A percentile compares a stretch with the other conserved stretches of the same genome.
Conservation (phyloP, 257 asterid species). For the Solanum corneliomulleri region DNA sequence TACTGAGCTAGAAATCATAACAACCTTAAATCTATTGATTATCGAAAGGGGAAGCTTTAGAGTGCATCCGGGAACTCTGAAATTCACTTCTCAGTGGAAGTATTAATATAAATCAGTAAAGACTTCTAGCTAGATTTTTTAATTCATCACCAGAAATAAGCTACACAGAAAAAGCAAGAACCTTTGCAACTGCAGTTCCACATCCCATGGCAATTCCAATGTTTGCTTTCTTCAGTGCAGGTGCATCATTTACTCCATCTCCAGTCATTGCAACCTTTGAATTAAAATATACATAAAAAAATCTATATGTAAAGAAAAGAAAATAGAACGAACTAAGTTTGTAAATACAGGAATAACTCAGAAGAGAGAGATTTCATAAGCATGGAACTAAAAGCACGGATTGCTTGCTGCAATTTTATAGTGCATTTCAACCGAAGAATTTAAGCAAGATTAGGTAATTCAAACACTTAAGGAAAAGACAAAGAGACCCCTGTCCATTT, state of each 20-base stretch:
- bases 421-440: neutral
- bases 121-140: neutral
- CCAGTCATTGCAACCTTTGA: slow-evolving; percentile 99
- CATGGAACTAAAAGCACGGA: neutral
- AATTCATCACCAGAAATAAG: neutral
- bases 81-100: neutral
- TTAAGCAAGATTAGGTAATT: neutral
- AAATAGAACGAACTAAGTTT: neutral
- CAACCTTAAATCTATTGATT: neutral
- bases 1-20: neutral
- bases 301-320: neutral
- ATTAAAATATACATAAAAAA: slow-evolving; percentile 6
- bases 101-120: neutral
- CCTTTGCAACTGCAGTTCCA: slow-evolving; percentile 99
- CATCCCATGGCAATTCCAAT: slow-evolving; percentile 99
- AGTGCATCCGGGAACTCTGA: neutral
- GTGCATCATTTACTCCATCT: slow-evolving; percentile 99
- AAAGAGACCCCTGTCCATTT: neutral
- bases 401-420: neutral
- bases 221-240: slow-evolving; percentile 95
- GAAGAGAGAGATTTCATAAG: neutral
- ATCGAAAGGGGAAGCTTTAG: neutral
- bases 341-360: neutral
- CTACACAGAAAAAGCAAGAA: slow-evolving; percentile 8
- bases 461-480: neutral